Percentiles rank a stretch among this genome's conserved stretches.
phyloP scores from a whole-genome alignment of 1,139 yeast species.

The Suhomyces kunorum region DNA sequence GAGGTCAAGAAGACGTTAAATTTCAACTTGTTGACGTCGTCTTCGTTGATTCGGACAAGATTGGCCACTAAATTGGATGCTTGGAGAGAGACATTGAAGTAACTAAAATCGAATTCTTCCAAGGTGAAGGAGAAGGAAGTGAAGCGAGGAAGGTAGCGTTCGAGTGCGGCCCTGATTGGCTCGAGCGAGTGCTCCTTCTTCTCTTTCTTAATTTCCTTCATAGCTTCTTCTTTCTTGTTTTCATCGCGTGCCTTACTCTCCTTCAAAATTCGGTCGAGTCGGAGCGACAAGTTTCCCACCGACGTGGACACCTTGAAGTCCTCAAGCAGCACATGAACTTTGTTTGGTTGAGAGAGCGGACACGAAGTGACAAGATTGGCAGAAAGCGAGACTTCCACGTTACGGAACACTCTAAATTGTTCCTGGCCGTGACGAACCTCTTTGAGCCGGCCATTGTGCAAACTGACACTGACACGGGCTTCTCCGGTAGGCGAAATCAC shows the following conservation, averaged over 20 bases:
- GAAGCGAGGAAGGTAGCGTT: constrained; percentile 10
- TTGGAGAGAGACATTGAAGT: constrained; percentile 21
- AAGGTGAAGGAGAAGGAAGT: constrained; percentile 23
- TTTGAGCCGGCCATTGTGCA: constrained; percentile 35
- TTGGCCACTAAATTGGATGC: constrained; percentile 26
- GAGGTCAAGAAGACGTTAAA: constrained; percentile 28
- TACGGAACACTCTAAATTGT: constrained; percentile 31
- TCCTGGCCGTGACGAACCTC: constrained; percentile 18
- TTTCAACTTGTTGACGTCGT: constrained; percentile 18
- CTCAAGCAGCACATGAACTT: constrained; percentile 16
- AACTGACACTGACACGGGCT: constrained; percentile 25
- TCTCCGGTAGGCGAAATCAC: constrained; percentile 22
- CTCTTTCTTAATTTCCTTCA: background rate
- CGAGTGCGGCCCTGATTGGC: background rate
- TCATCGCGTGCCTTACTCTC: constrained; percentile 5
- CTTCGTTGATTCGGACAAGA: constrained; percentile 8
- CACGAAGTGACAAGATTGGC: constrained; percentile 31
- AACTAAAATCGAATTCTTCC: constrained; percentile 34
- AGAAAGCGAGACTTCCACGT: constrained; percentile 30
- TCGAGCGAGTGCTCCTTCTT: background rate
- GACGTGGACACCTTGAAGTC: constrained; percentile 25
- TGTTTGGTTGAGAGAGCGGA: constrained; percentile 17
- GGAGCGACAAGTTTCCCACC: constrained; percentile 30
- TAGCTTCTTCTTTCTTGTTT: constrained; percentile 1
- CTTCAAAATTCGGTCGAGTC: constrained; percentile 20